Base-by-base conservation (phyloP, 495 filamentous ascomycete genomes). In the Acidomyces sp. region DNA sequence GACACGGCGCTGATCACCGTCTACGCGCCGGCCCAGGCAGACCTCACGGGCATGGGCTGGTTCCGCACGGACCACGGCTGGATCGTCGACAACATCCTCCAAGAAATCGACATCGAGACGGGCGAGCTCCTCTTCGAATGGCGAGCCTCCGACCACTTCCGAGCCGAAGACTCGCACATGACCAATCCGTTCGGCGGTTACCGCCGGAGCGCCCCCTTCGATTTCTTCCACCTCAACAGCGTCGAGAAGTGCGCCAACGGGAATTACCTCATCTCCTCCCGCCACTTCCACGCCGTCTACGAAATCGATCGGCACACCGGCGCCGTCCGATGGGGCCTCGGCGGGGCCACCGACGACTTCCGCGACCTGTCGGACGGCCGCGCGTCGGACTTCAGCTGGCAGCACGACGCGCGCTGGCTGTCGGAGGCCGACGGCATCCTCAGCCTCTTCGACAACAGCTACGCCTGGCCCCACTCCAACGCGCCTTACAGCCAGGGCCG, bases 61-160 rank as follows among this genome's bases (percentile, higher is more conserved):
- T 38, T 32, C 16, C 25, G 39, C n/a, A 16, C 32, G 13, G 43
- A 46, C 3, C 23, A 55, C 6, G 55, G 55, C 16, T 55, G 43
- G 37, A 35, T 59, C 13, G 34, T 41, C 16, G 53, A 59, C 23
- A 39, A 48, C 17, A 16, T 56, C n/a, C 55, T 59, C 36, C 55
- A 56, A 32, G 55, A 59, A 33, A 36, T 59, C 22, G 48, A 54
- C 36, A 51, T 59, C 21, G 47, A 37, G 11, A 59, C 51, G 11
- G 41, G 41, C 20, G 35, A 48, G 22, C 27, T 56, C 2, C 9
- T 65, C 15, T 67, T 64, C 41, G 41, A 54, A 34, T 67, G 63
- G 64, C 52, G 58, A n/a, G 59, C 59, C n/a, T 56, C 54, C 1
- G 51, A 66, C 5, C 61, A 64, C 37, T 57, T 57, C 34, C 42